Evolutionary conservation across 225 moss, liverwort and hornwort genomes (phyloP).

Genomic region (Lunularia cruciata): DNA sequence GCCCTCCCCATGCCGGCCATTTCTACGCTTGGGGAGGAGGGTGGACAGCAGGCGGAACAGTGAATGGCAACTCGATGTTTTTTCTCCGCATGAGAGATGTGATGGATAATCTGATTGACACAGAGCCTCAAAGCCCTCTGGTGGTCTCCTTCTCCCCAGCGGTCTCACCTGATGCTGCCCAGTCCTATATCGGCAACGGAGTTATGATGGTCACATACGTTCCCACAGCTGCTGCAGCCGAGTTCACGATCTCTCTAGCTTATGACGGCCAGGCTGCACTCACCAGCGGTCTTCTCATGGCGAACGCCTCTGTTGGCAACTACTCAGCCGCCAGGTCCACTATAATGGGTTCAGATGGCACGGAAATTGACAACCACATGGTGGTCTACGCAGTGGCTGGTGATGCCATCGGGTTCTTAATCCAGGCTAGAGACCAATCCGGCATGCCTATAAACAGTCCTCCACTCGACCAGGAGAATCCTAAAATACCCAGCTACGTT

Average conservation of each 20-base stretch:
- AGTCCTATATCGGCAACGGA: constrained; percentile 36
- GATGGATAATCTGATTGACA: constrained; percentile 33
- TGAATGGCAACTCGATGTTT: constrained; percentile 40
- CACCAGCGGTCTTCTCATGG: constrained; percentile 24
- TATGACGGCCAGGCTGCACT: constrained; percentile 26
- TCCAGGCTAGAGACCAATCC: constrained; percentile 41
- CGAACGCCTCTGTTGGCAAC: constrained; percentile 24
- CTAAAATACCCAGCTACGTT: constrained; percentile 31
- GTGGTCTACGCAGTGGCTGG: constrained; percentile 39
- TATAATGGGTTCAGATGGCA: constrained; percentile 31
- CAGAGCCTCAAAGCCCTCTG: constrained; percentile 30
- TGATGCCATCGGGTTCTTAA: constrained; percentile 28
- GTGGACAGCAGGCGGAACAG: constrained; percentile 47
- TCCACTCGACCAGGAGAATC: constrained; percentile 29
- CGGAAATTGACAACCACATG: constrained; percentile 39
- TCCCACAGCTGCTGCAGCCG: constrained; percentile 44
- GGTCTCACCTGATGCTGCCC: constrained; percentile 30
- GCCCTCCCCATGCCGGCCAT: constrained; percentile 32
- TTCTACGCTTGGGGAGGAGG: constrained; percentile 61
- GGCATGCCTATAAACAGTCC: constrained; percentile 50
- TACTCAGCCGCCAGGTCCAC: constrained; percentile 33
- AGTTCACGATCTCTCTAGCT: constrained; percentile 24
- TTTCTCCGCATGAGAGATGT: constrained; percentile 40
- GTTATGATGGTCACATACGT: constrained; percentile 48
- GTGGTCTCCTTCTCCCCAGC: constrained; percentile 35